Evolutionary conservation across 495 filamentous ascomycete species (phyloP).

Genomic region (Hypoxylon fuscum): DNA sequence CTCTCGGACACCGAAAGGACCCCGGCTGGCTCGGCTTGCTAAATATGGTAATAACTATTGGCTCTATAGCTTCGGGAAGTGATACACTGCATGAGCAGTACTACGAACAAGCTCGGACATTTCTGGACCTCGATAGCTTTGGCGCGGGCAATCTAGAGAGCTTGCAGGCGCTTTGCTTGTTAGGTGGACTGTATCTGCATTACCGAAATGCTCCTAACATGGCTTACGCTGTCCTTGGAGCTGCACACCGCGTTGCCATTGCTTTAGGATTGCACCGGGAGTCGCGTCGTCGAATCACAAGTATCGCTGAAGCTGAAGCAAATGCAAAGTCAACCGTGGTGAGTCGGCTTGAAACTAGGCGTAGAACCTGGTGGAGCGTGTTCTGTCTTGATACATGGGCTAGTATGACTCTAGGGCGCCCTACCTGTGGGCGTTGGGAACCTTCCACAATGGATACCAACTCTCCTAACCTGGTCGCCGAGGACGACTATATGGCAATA

Average conservation of each 20-base stretch:
- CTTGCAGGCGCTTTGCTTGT: slow-evolving; percentile 38
- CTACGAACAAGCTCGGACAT: slow-evolving; percentile 37
- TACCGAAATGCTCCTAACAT: slow-evolving; percentile 43
- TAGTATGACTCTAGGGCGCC: slow-evolving; percentile 40
- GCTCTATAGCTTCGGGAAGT: slow-evolving; percentile 41
- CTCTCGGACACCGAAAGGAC: slow-evolving; percentile 29
- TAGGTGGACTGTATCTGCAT: slow-evolving; percentile 39
- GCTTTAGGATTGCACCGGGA: slow-evolving; percentile 41
- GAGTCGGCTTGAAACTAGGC: slow-evolving; percentile 29
- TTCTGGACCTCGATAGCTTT: slow-evolving; percentile 40
- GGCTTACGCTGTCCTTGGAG: slow-evolving; percentile 43
- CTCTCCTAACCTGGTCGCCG: slow-evolving; percentile 31
- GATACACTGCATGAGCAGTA: slow-evolving; percentile 38
- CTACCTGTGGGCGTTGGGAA: slow-evolving; percentile 35
- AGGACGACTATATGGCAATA: slow-evolving; percentile 34
- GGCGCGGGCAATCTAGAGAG: slow-evolving; percentile 41
- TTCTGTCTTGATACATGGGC: slow-evolving; percentile 44
- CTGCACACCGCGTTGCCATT: slow-evolving; percentile 39
- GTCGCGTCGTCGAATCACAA: slow-evolving; percentile 20
- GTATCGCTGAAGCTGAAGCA: not conserved
- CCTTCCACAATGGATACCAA: slow-evolving; percentile 30
- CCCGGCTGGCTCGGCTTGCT: slow-evolving; percentile 40
- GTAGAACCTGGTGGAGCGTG: slow-evolving; percentile 43
- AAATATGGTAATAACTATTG: slow-evolving; percentile 42
- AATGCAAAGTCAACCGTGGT: slow-evolving; percentile 1